Percentiles rank a stretch among this genome's conserved stretches.
These are phyloP conservation scores for Stylosanthes scabra DNA, from an alignment of 331 rosid species.

Conservation along the genomic window DNA sequence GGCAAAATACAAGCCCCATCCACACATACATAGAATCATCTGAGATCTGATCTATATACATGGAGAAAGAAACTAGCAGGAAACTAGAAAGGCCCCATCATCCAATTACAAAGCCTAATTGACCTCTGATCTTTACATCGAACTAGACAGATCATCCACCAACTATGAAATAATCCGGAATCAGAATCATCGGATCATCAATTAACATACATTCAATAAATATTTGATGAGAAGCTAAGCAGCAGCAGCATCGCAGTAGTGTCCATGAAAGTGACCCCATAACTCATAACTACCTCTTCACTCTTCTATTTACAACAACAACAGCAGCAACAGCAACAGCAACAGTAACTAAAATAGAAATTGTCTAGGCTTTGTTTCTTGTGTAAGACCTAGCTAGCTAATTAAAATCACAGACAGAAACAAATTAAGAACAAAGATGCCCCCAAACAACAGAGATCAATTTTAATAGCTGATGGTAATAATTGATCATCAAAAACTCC, in stretches of 20 bases:
- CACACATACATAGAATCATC: conserved; percentile 31
- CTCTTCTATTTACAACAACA: conserved; percentile 2
- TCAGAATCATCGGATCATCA: background rate
- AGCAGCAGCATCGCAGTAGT: background rate
- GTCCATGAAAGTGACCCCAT: conserved; percentile 14
- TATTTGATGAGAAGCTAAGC: background rate
- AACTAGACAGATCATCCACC: conserved; percentile 10
- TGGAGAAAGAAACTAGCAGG: background rate
- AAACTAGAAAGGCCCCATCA: conserved; percentile 8
- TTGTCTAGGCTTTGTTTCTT: background rate
- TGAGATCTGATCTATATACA: background rate
- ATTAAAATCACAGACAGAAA: no score
- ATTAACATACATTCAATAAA: conserved; percentile 11
- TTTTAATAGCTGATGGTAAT: no score
- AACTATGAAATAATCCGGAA: background rate
- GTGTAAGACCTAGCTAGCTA: background rate
- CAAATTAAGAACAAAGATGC: no score
- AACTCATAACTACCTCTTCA: background rate
- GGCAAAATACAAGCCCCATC: conserved; percentile 5
- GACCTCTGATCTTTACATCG: background rate
- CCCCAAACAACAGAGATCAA: no score
- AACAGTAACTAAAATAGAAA: background rate
- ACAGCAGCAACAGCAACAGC: background rate
- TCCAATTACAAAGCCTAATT: conserved; percentile 23
- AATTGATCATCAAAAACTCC: conserved; percentile 58